These are phyloP conservation scores for Penicillium sp. DNA, from an alignment of 2,329 filamentous ascomycete species.

Conservation along the genomic window DNA sequence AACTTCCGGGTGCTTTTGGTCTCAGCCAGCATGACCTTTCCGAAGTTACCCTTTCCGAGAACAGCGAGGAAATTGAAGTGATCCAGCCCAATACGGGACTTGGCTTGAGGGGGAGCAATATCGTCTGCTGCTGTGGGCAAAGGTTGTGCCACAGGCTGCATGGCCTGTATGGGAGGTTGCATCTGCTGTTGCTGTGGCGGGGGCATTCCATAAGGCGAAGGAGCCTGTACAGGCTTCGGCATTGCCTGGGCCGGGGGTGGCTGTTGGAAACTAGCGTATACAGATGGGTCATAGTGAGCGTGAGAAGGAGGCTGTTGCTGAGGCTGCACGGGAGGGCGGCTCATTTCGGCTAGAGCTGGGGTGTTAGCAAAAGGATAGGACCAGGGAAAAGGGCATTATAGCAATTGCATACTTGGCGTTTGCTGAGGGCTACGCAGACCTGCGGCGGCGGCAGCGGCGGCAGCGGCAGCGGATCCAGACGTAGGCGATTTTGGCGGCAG, in stretches of 20 bases:
- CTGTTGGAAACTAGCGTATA: slow-evolving; percentile 45
- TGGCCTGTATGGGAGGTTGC: slow-evolving; percentile 11
- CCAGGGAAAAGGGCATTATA: background rate
- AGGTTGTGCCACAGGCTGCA: slow-evolving; percentile 24
- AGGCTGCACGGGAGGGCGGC: slow-evolving; percentile 41
- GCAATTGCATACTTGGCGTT: slow-evolving; percentile 38
- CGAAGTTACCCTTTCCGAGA: slow-evolving; percentile 97
- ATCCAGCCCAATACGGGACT: slow-evolving; percentile 83
- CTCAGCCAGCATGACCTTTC: slow-evolving; percentile 99
- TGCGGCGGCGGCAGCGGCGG: slow-evolving; percentile 54
- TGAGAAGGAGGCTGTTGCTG: slow-evolving; percentile 48
- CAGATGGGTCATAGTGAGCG: slow-evolving; percentile 49
- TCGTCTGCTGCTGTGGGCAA: slow-evolving; percentile 22
- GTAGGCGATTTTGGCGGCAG: slow-evolving; percentile 52
- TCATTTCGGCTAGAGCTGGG: slow-evolving; percentile 43
- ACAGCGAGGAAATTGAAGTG: slow-evolving; percentile 99
- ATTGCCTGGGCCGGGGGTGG: slow-evolving; percentile 32
- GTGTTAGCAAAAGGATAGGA: slow-evolving; percentile 29
- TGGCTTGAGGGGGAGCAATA: slow-evolving; percentile 36
- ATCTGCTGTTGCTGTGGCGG: slow-evolving; percentile 21
- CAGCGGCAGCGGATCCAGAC: slow-evolving; percentile 53
- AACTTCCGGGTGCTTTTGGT: slow-evolving; percentile 90
- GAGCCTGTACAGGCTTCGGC: slow-evolving; percentile 24
- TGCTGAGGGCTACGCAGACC: slow-evolving; percentile 51
- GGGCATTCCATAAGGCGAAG: slow-evolving; percentile 34